phyloP scores from a whole-genome alignment of 345 rosid genomes.

The Eucalyptus marginata region DNA sequence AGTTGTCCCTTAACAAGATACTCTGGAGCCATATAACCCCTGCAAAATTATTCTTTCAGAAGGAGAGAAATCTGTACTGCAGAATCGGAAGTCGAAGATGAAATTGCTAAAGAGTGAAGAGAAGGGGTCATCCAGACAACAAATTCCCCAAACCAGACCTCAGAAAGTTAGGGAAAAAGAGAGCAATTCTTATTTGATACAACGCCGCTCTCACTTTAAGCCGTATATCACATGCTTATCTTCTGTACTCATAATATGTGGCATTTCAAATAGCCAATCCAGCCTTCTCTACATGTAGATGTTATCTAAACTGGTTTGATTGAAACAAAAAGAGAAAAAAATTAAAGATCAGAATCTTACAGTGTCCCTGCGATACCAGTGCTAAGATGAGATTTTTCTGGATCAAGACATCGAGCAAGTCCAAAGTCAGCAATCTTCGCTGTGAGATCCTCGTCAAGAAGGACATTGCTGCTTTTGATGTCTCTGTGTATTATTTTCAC shows the following conservation, averaged over 20 bases:
- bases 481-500: conserved; percentile 6
- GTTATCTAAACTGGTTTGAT: background rate
- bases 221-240: background rate
- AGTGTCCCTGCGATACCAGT: conserved; percentile 10
- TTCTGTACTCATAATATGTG: background rate
- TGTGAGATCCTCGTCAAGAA: background rate
- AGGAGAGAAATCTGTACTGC: background rate
- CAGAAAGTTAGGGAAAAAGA: background rate
- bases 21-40: conserved; percentile 12
- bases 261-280: background rate
- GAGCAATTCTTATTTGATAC: background rate
- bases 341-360: background rate
- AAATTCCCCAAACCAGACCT: background rate
- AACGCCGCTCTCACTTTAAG: background rate
- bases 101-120: background rate
- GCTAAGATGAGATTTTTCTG: conserved; percentile 1
- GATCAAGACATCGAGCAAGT: conserved; percentile 1
- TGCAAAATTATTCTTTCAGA: background rate
- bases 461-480: conserved; percentile 5
- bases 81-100: background rate
- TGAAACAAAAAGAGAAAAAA: background rate
- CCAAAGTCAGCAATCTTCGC: conserved; percentile 10
- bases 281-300: background rate
- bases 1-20: conserved; percentile 6
- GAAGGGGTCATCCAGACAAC: background rate